A percentile compares a stretch with the other conserved stretches of the same genome.
These are phyloP conservation scores for Nakazawaea peltata DNA, from an alignment of 805 yeast species.

Conservation along the genomic window DNA sequence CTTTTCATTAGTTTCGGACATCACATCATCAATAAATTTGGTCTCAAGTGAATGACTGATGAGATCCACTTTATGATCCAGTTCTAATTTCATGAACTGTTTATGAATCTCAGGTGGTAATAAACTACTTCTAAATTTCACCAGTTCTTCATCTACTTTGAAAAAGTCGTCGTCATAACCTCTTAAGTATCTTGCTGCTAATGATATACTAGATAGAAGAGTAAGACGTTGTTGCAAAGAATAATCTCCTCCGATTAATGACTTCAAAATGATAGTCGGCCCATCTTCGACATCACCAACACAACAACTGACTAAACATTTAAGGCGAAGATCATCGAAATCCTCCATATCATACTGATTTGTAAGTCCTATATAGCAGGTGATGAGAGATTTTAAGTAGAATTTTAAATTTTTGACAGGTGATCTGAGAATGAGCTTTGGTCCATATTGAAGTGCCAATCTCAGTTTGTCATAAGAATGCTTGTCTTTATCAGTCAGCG, in stretches of 20 bases:
- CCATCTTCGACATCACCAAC: slow-evolving; percentile 32
- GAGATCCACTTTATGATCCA: not conserved
- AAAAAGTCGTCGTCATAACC: slow-evolving; percentile 31
- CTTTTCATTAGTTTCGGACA: slow-evolving; percentile 24
- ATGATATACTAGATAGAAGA: slow-evolving; percentile 57
- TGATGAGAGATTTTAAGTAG: slow-evolving; percentile 47
- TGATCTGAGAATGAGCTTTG: slow-evolving; percentile 59
- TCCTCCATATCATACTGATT: slow-evolving; percentile 48
- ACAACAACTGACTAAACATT: slow-evolving; percentile 56
- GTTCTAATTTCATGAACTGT: slow-evolving; percentile 24
- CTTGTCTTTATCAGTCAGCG: slow-evolving; percentile 30
- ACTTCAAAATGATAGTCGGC: slow-evolving; percentile 36
- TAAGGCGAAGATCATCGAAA: slow-evolving; percentile 62
- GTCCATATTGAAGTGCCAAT: slow-evolving; percentile 42
- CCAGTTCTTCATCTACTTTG: slow-evolving; percentile 26
- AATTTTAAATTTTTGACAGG: slow-evolving; percentile 54
- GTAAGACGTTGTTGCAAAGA: slow-evolving; percentile 73
- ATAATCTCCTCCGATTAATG: slow-evolving; percentile 64
- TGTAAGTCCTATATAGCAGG: slow-evolving; percentile 41
- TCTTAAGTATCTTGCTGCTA: slow-evolving; percentile 66
- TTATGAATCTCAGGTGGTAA: slow-evolving; percentile 42
- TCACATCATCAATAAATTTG: slow-evolving; percentile 13
- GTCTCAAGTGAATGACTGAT: not conserved
- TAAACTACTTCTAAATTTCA: slow-evolving; percentile 26
- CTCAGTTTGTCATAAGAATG: slow-evolving; percentile 40